Base-by-base conservation (phyloP, 768 basidiomycete species). In the Mycena rebaudengoi region DNA sequence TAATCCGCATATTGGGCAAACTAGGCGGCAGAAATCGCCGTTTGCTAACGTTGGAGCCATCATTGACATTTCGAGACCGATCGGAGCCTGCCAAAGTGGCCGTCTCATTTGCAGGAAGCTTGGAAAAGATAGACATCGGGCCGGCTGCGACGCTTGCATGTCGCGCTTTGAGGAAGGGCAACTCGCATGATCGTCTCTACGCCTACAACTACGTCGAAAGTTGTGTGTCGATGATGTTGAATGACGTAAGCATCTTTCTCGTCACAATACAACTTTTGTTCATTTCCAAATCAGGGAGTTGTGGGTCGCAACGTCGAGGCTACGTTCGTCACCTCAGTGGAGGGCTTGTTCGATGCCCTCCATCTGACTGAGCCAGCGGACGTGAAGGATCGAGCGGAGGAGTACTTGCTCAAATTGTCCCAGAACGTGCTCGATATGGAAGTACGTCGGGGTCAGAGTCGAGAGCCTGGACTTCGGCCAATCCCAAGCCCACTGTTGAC, bases 1-100 rank as follows among this genome's bases (percentile, higher is more conserved):
- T 97, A 2, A 93, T 98, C 69, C 91, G 98, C 25, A 98, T 99
- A 59, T 81, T 99, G 4, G 98, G 98, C 41, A 99, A 99, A 77
- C 80, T 99, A 5, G 98, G 98, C 7, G 98, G 98, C 1, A 82
- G 98, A 49, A 99, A 99, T 75, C 85, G 98, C 26, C 87, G 92
- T 39, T 82, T 98, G 62, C 80, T 98, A 60, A 87, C 90, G 60
- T 91, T 91, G 65, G 92, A 96, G 49, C 91, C 94, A 1, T 75
- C 86, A 21, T 78, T 99, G 52, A 84, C 85, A 35, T 97, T 90
- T 75, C 85, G 84, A 12, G 81, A 89, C 48, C 85, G 88, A 65
- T 88, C 90, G 0, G 87, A 92, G 32, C 83, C 90, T 2, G 88
- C 95, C 2, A 88, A 85, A 68, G 79, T 94, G 44, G 76, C 85